These are phyloP conservation scores for Fusarium sp. DNA, from an alignment of 2,329 filamentous ascomycete species.

Conservation along the genomic window DNA sequence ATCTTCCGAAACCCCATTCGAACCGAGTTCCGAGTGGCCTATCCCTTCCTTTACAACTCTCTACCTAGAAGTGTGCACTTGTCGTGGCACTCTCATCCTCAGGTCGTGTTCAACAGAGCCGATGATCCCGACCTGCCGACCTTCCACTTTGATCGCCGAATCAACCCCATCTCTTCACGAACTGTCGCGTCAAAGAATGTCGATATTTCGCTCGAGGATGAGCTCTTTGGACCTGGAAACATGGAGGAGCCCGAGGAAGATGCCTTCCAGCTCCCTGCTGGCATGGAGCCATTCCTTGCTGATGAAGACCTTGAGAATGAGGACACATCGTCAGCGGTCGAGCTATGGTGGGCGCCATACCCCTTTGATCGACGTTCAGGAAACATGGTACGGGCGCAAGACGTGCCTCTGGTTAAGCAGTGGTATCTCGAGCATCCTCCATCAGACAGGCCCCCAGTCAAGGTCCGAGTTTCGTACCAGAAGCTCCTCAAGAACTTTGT, in stretches of 20 bases:
- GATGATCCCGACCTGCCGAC: conserved; percentile 92
- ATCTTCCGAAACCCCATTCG: conserved; percentile 96
- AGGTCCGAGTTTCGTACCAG: conserved; percentile 97
- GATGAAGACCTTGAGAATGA: conserved; percentile 91
- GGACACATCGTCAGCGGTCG: conserved; percentile 91
- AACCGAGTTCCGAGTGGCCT: conserved; percentile 95
- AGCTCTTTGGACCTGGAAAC: conserved; percentile 86
- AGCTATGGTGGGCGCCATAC: conserved; percentile 97
- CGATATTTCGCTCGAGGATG: conserved; percentile 91
- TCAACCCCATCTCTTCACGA: conserved; percentile 96
- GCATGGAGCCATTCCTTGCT: conserved; percentile 87
- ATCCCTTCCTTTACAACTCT: conserved; percentile 96
- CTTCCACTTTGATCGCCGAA: conserved; percentile 97
- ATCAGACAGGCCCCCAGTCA: conserved; percentile 86
- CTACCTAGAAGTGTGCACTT: conserved; percentile 93
- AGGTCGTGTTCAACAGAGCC: conserved; percentile 88
- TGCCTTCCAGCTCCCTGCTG: conserved; percentile 83
- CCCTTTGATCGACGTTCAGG: conserved; percentile 96
- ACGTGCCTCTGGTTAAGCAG: conserved; percentile 96
- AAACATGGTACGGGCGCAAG: conserved; percentile 95
- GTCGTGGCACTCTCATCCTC: conserved; percentile 93
- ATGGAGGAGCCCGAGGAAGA: conserved; percentile 82
- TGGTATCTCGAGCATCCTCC: conserved; percentile 98
- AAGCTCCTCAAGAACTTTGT: conserved; percentile 97
- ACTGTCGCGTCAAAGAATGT: conserved; percentile 95